These are phyloP conservation scores for Aurifilum marmelostoma DNA, from an alignment of 2,329 filamentous ascomycete species.

Conservation along the genomic window DNA sequence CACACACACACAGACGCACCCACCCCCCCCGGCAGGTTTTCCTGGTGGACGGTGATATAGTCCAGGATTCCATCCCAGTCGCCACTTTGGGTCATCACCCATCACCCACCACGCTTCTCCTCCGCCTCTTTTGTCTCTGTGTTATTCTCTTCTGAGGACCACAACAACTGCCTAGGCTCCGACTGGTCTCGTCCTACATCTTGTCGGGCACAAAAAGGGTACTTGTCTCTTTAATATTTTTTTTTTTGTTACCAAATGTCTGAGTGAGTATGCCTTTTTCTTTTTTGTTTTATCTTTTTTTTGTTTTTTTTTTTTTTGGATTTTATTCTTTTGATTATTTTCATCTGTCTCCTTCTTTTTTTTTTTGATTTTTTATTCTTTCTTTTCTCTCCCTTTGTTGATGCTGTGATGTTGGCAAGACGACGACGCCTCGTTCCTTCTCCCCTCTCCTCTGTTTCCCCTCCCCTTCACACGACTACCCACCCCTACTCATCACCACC, in stretches of 20 bases:
- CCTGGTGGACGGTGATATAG: conserved; percentile 15
- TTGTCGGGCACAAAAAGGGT: conserved; percentile 47
- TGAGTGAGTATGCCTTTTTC: conserved; percentile 20
- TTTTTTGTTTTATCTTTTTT: too few relatives aligned
- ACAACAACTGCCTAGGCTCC: conserved; percentile 46
- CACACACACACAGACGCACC: too few relatives aligned
- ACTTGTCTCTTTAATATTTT: conserved; percentile 33
- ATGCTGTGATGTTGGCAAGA: neutral
- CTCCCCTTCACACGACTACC: neutral
- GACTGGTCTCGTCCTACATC: conserved; percentile 46
- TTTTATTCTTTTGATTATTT: neutral
- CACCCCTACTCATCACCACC: neutral
- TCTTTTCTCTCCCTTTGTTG: neutral
- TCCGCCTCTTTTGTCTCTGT: conserved; percentile 6
- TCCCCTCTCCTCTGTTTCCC: neutral
- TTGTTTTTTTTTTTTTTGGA: neutral
- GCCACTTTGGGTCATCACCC: too few relatives aligned
- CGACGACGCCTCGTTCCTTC: neutral
- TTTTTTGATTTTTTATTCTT: too few relatives aligned
- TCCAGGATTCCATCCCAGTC: conserved; percentile 23
- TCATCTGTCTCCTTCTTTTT: too few relatives aligned
- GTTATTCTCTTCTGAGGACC: conserved; percentile 12
- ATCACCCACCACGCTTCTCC: too few relatives aligned
- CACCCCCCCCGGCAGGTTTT: conserved; percentile 12
- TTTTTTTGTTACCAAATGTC: conserved; percentile 41